Base-by-base conservation (phyloP, 169 alveolate genomes). In the Cryptosporidium viatorum region DNA sequence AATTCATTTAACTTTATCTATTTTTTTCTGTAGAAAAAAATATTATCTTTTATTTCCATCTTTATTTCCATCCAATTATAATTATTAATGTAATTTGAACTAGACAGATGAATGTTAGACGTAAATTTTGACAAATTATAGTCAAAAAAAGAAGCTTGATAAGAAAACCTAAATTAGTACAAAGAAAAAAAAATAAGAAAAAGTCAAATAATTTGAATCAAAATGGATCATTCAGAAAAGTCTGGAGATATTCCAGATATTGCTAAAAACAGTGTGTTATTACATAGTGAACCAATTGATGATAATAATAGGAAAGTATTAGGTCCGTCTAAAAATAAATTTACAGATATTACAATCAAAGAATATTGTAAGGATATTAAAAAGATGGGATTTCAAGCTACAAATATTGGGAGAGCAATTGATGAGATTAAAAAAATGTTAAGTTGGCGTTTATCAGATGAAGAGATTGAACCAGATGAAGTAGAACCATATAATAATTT, bases 371-470 rank as follows among this genome's bases (percentile, higher is more conserved):
- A 43, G 29, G 62, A 62, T 14, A 59, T 80, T 29, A 80, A 80
- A 41, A 62, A 59, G 0, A 80, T 80, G 89, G 98, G 98, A 4
- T 92, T 96, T 71, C 94, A 96, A 91, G 97, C 98, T 6, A 85
- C 97, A 50, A 65, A 94, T 84, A 67, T 96, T 51, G 93, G 93
- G 7, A 85, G 75, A 73, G 97, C 96, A 1, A 94, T 95, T 12
- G 95, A 95, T 41, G 91, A 91, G 55, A 91, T 96, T 12, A 95
- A 96, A 41, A 85, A 92, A 62, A 96, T 96, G 98, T 94, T 96
- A 23, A 71, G 89, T 31, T 95, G 96, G 96, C 86, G 98, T 60
- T 86, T 93, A 52, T 84, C 95, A 59, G 96, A 96, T 52, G 97
- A 94, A 55, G 94, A 93, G 55, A 84, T 93, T 43, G 93, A 91